phyloP scores from a whole-genome alignment of 306 rosid species.

The Leucaena leucocephala region DNA sequence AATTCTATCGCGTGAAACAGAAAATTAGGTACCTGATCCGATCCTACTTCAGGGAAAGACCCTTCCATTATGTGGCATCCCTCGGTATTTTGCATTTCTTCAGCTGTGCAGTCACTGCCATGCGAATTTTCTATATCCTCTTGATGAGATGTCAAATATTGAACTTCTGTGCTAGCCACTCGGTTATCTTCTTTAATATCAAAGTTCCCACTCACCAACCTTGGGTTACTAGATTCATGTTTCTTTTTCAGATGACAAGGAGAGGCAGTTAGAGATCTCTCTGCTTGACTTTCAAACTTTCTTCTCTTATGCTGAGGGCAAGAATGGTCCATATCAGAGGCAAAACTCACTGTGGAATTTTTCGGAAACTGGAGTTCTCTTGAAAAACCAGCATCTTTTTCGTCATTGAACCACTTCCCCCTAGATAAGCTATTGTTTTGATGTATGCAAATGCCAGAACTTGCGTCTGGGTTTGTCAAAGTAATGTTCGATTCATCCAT shows the following conservation, averaged over 20 bases:
- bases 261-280: slow-evolving; percentile 40
- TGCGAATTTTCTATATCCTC: slow-evolving; percentile 34
- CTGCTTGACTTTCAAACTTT: slow-evolving; percentile 44
- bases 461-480: slow-evolving; percentile 30
- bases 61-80: slow-evolving; percentile 41
- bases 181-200: slow-evolving; percentile 44
- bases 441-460: slow-evolving; percentile 36
- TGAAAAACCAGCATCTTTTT: slow-evolving; percentile 39
- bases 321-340: slow-evolving; percentile 47
- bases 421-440: slow-evolving; percentile 41
- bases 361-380: slow-evolving; percentile 37
- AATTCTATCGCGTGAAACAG: slow-evolving; percentile 23
- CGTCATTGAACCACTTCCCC: slow-evolving; percentile 34
- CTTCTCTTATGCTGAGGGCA: slow-evolving; percentile 57
- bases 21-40: slow-evolving; percentile 60
- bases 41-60: slow-evolving; percentile 44
- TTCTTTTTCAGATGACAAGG: slow-evolving; percentile 40
- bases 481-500: slow-evolving; percentile 39
- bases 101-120: slow-evolving; percentile 27
- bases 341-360: slow-evolving; percentile 30
- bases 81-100: slow-evolving; percentile 41
- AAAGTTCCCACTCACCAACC: slow-evolving; percentile 32
- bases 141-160: slow-evolving; percentile 40
- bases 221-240: slow-evolving; percentile 36
- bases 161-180: slow-evolving; percentile 41